Base-by-base conservation (phyloP, 2,329 filamentous ascomycete species). In the Fusarium tupiense region DNA sequence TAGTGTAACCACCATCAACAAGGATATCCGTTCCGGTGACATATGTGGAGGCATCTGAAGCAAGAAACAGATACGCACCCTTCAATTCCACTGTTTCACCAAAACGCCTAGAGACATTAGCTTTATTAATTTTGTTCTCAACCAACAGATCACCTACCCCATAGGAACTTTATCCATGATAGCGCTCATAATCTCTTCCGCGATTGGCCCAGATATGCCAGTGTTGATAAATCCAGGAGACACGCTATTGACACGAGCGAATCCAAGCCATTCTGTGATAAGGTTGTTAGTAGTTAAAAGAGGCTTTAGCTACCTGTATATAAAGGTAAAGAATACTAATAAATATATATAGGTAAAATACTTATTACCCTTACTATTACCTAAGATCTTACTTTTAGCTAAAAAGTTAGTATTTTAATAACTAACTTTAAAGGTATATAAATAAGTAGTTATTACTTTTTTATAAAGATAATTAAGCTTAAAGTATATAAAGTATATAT, bases 121-220 rank as follows among this genome's bases (percentile, higher is more conserved):
- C 6, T 16, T 41, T 5, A 16, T 6, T 6, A 41, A 0, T 6
- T 41, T n/a, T 41, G 13, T 41, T n/a, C 22, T n/a, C 2, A 16
- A 41, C 0, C 14, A 41, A 16, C 13, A 22, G 7, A 16, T 16
- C 0, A 41, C 22, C 22, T 16, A n/a, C 22, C 13, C 22, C 13
- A n/a, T 41, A n/a, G 40, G 13, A 8, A 41, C 22, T 41, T 41
- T 41, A 6, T 41, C 40, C 13, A 41, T 41, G 13, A 41, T 41
- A 16, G 40, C 22, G 1, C 40, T n/a, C 13, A 41, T 41, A 8
- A 41, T 16, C 14, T 41, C 40, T 0, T 41, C 40, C 40, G 22
- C 40, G 8, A n/a, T 41, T 0, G 40, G 40, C 22, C 40, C 40
- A 0, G 40, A n/a, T 2, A 41, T 41, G 40, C 40, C 22, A n/a